Percentiles rank a stretch among this genome's conserved stretches.
These are phyloP conservation scores for Astragalus glycyphyllos DNA, from an alignment of 306 rosid genomes.

Conservation along the genomic window DNA sequence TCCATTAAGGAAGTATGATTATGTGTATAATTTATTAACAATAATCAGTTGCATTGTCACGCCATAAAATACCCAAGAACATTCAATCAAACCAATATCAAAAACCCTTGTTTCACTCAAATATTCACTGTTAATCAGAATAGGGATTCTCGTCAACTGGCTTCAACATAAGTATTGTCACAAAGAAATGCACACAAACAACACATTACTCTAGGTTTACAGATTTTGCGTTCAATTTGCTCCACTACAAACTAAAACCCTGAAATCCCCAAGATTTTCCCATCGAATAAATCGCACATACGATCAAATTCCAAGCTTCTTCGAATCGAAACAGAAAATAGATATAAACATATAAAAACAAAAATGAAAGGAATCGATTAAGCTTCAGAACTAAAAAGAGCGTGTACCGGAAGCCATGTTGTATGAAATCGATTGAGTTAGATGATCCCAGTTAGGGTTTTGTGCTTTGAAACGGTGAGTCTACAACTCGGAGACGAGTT, in stretches of 20 bases:
- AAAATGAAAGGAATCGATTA: not conserved
- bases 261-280: constrained; percentile 1
- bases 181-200: constrained; percentile 3
- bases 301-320: constrained; percentile 17
- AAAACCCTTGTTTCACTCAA: constrained; percentile 24
- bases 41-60: constrained; percentile 32
- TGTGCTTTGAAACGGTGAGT: constrained; percentile 17
- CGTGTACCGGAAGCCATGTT: constrained; percentile 52
- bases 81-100: not conserved
- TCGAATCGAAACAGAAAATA: not conserved
- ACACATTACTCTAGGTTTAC: constrained; percentile 32
- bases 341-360: not conserved
- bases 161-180: constrained; percentile 15
- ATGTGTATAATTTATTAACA: not conserved
- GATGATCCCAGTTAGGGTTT: constrained; percentile 49
- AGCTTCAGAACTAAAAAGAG: constrained; percentile 4
- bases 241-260: constrained; percentile 4
- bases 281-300: constrained; percentile 8
- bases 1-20: not conserved
- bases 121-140: constrained; percentile 16
- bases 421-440: constrained; percentile 21
- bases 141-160: constrained; percentile 6
- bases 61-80: constrained; percentile 13
- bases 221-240: constrained; percentile 14
- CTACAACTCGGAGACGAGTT: constrained; percentile 8